Evolutionary conservation across 192 early-diverging fungal genomes (phyloP), one percentile per base, ranked within the genome.

Genomic region (Rhizophlyctis rosea): DNA sequence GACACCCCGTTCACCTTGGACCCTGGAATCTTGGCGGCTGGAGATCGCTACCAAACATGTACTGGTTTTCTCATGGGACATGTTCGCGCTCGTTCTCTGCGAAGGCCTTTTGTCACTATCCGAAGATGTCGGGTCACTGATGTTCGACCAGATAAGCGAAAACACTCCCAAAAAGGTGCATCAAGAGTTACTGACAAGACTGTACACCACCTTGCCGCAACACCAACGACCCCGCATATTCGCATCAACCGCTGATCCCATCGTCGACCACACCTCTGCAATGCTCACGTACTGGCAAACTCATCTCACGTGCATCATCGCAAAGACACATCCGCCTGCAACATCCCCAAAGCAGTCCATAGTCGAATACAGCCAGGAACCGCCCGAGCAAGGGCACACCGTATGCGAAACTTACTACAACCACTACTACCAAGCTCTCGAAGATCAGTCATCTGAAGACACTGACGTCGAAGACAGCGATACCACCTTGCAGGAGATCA

Each of bases 1-100:
- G n/a, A n/a, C n/a, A n/a, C n/a, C 75, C 2, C 28, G 69, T 11
- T 18, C 64, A 18, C 39, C 52, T 39, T 76, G 76, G 76, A 65
- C 70, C 54, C 31, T 50, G 14, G 21, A 57, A n/a, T 56, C 90
- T 86, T 96, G 93, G 93, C 56, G 71, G 13, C 61, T 65, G 0
- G 74, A 84, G 33, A 79, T 86, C 67, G 70, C 76, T 13, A 58
- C 70, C 18, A 65, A 69, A 18, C 87, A 93, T 34, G 95, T 98
- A 3, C 78, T 91, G 34, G 94, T 96, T 21, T 80, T 95, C 73
- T 96, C 92, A 1, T 88, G 91, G 16, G 89, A 94, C 62, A 90
- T 95, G 34, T 83, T 98, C 32, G 77, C 92, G 54, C 89, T 93
- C 71, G 76, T 87, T 2, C 63, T 94, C 24, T 82, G 86, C 0